A percentile compares a stretch with the other conserved stretches of the same genome.
Conservation (phyloP, 2,329 filamentous ascomycete species). For the Delphinella strobiligena region DNA sequence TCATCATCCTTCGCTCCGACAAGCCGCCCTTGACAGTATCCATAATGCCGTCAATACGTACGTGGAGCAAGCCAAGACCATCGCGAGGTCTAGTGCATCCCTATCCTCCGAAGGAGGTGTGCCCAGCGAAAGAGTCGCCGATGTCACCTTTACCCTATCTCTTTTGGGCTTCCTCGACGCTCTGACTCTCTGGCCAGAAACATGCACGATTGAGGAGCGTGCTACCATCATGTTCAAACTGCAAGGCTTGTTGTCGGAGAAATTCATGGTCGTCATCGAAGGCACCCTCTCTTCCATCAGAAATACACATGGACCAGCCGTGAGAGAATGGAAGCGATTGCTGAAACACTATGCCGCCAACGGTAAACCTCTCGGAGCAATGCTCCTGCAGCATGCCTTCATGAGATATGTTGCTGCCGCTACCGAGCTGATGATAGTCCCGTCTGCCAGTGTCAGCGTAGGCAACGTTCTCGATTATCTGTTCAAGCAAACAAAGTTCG, state of each 20-base stretch:
- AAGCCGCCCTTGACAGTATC: conserved; percentile 53
- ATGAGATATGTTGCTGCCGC: conserved; percentile 72
- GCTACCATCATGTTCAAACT: conserved; percentile 61
- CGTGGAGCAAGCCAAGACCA: conserved; percentile 3
- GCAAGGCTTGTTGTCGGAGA: conserved; percentile 64
- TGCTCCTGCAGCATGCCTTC: conserved; percentile 81
- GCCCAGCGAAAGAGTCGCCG: conserved; percentile 16
- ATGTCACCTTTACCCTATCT: conserved; percentile 64
- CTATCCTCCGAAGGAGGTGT: background rate
- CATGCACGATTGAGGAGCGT: conserved; percentile 69
- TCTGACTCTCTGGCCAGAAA: conserved; percentile 61
- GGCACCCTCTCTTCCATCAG: conserved; percentile 83
- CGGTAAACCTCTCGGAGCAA: conserved; percentile 74
- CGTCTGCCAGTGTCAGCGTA: conserved; percentile 46
- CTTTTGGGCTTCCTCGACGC: conserved; percentile 86
- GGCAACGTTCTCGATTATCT: conserved; percentile 57
- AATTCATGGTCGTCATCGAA: conserved; percentile 76
- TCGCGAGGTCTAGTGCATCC: background rate
- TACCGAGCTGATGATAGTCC: conserved; percentile 60
- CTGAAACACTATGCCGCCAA: conserved; percentile 69
- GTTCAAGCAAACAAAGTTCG: conserved; percentile 4
- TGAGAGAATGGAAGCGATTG: conserved; percentile 81
- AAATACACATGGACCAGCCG: conserved; percentile 54
- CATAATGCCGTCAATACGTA: conserved; percentile 52
- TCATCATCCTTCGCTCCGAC: conserved; percentile 57